phyloP scores from a whole-genome alignment of 768 basidiomycete genomes.

The Tubosaeta brunneosetosa region DNA sequence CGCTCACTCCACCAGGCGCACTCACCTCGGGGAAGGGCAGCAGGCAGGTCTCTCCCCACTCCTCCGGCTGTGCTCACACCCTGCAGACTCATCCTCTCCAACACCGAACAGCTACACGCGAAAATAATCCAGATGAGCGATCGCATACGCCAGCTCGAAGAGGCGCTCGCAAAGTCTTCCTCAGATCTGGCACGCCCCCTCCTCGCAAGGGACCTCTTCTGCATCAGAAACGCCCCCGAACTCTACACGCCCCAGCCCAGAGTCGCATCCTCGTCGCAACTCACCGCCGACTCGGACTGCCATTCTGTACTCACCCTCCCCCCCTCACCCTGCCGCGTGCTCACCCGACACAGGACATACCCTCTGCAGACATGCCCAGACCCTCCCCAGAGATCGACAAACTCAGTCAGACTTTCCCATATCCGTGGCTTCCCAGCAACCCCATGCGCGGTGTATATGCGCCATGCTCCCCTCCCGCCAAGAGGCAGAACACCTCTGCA shows the following conservation, averaged over 20 bases:
- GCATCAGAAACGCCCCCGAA: conserved; percentile 65
- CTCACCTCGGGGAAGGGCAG: conserved; percentile 61
- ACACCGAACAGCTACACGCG: conserved; percentile 61
- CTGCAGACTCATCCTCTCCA: conserved; percentile 59
- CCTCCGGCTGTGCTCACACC: conserved; percentile 6
- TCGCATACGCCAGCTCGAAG: conserved; percentile 61
- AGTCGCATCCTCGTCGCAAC: conserved; percentile 12
- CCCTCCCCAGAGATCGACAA: conserved; percentile 35
- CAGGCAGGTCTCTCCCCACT: conserved; percentile 37
- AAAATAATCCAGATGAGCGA: conserved; percentile 58
- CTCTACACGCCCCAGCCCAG: conserved; percentile 43
- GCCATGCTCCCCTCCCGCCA: conserved; percentile 55
- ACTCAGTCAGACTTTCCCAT: conserved; percentile 65
- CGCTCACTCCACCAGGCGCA: conserved; percentile 38
- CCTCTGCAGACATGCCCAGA: conserved; percentile 12
- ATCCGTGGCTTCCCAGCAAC: conserved; percentile 62
- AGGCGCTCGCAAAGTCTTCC: conserved; percentile 45
- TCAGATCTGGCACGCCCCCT: conserved; percentile 50
- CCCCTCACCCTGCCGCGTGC: no score
- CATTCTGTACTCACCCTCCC: background rate
- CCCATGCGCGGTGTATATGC: conserved; percentile 57
- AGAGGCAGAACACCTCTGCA: conserved; percentile 57
- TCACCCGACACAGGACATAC: conserved; percentile 8
- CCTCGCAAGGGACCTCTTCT: conserved; percentile 52
- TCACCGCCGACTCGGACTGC: conserved; percentile 6